phyloP scores from a whole-genome alignment of 139 green algal species.

The Volvox africanus region DNA sequence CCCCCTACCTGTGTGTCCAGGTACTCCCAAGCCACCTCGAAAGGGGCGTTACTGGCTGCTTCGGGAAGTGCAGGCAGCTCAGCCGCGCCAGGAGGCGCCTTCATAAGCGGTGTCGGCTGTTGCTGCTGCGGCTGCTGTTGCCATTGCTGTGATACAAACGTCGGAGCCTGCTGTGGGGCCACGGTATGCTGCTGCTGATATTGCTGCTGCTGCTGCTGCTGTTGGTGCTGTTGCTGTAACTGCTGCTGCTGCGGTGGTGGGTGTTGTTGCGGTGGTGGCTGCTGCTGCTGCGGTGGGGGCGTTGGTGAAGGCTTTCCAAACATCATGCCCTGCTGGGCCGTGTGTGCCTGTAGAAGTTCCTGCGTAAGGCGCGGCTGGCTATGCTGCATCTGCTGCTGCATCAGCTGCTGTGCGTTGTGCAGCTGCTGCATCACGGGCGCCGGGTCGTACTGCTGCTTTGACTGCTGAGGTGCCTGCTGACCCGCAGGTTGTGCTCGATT shows the following conservation, averaged over 20 bases:
- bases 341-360: slow-evolving; percentile 14
- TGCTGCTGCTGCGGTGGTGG: neutral
- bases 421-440: neutral
- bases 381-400: too few species aligned
- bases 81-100: neutral
- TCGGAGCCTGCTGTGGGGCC: neutral
- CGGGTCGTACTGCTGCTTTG: neutral
- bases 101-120: neutral
- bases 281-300: neutral
- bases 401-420: neutral
- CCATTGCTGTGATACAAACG: neutral
- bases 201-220: neutral
- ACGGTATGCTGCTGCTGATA: neutral
- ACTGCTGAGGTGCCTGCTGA: slow-evolving; percentile 24
- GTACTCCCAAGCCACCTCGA: slow-evolving; percentile 43
- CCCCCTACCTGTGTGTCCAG: slow-evolving; percentile 21
- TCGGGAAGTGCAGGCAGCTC: slow-evolving; percentile 16
- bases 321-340: neutral
- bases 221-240: neutral
- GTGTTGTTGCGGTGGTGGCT: neutral
- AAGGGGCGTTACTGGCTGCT: neutral
- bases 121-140: neutral
- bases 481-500: neutral
- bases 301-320: neutral
- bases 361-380: slow-evolving; percentile 6